These are phyloP conservation scores for Xerocomellus intermedius DNA, from an alignment of 768 basidiomycete species.

Conservation along the genomic window DNA sequence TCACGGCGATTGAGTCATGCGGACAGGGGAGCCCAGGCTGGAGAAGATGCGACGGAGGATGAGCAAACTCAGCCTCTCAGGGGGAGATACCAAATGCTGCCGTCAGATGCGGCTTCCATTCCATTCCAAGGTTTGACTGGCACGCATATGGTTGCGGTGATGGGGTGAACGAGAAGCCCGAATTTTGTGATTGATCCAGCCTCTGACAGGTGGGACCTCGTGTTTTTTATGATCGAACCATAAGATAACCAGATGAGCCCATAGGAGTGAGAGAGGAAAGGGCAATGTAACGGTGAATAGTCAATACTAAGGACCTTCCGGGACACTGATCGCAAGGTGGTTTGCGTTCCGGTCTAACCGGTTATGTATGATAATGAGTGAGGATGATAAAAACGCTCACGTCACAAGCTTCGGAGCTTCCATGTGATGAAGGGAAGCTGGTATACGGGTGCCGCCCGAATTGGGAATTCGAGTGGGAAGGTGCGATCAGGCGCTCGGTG, in stretches of 20 bases:
- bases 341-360: background rate
- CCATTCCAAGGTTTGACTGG: slow-evolving; percentile 26
- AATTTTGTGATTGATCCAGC: slow-evolving; percentile 12
- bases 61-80: background rate
- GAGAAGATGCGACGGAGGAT: background rate
- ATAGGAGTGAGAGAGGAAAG: background rate
- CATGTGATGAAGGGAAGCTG: slow-evolving; percentile 57
- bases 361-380: background rate
- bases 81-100: slow-evolving; percentile 2
- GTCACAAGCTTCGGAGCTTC: slow-evolving; percentile 39
- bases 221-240: slow-evolving; percentile 8
- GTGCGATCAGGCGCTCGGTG: background rate
- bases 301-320: background rate
- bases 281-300: background rate
- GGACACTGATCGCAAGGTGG: background rate
- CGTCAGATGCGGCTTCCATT: slow-evolving; percentile 20
- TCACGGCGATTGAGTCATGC: background rate
- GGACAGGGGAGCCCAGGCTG: background rate
- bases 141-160: slow-evolving; percentile 20
- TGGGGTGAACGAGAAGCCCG: slow-evolving; percentile 10
- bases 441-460: background rate
- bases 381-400: background rate
- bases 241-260: background rate
- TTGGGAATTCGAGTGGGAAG: slow-evolving; percentile 1
- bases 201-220: slow-evolving; percentile 1